A percentile compares a stretch with the other conserved stretches of the same genome.
These are phyloP conservation scores for Solanum lignicaule DNA, from an alignment of 257 asterid species.

Conservation along the genomic window DNA sequence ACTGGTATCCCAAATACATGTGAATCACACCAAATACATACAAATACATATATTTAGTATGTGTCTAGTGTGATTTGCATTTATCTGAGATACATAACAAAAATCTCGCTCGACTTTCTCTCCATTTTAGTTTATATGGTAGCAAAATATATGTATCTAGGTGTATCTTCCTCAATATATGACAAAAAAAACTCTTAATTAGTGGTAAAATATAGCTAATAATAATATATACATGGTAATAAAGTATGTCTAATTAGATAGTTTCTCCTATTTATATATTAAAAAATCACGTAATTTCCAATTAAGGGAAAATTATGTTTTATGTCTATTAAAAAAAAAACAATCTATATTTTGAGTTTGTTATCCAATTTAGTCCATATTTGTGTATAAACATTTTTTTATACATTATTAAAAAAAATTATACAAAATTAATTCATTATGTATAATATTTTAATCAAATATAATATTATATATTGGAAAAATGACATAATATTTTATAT, in stretches of 20 bases:
- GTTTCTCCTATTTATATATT: background rate
- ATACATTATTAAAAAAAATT: background rate
- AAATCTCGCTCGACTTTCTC: background rate
- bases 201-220: background rate
- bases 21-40: background rate
- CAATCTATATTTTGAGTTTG: background rate
- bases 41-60: background rate
- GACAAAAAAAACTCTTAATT: too few species aligned
- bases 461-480: too few species aligned
- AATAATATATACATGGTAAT: too few species aligned
- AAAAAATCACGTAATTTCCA: background rate
- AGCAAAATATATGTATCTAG: background rate
- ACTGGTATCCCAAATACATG: background rate
- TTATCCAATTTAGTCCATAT: too few species aligned
- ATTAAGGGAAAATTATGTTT: background rate
- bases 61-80: background rate
- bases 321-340: background rate
- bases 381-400: background rate
- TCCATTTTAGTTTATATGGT: too few species aligned
- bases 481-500: too few species aligned
- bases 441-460: background rate
- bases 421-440: too few species aligned
- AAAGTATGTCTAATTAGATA: too few species aligned
- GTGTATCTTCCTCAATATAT: background rate
- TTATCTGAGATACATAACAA: background rate